Percentiles rank a stretch among this genome's conserved stretches.
Conservation (phyloP, 768 basidiomycete species). For the Clathrus columnatus region DNA sequence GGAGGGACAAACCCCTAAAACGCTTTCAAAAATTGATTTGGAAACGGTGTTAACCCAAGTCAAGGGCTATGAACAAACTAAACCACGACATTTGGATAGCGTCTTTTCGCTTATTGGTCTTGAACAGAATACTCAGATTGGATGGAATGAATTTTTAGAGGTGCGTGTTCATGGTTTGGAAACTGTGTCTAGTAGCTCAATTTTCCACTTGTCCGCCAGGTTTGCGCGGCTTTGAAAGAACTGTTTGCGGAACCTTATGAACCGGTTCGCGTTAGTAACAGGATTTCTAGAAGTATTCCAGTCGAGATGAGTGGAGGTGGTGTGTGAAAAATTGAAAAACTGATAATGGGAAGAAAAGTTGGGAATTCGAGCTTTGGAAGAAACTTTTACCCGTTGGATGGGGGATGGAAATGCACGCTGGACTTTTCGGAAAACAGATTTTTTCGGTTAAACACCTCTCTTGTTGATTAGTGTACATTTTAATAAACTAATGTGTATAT, state of each 20-base stretch:
- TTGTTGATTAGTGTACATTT: no score
- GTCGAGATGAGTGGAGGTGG: slow-evolving; percentile 50
- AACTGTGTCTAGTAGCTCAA: slow-evolving; percentile 1
- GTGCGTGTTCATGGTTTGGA: slow-evolving; percentile 32
- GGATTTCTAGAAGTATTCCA: slow-evolving; percentile 37
- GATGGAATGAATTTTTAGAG: slow-evolving; percentile 85
- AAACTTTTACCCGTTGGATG: no score
- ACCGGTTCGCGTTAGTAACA: slow-evolving; percentile 23
- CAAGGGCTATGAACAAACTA: slow-evolving; percentile 50
- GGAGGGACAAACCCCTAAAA: slow-evolving; percentile 13
- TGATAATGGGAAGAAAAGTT: no score
- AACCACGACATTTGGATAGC: slow-evolving; percentile 58
- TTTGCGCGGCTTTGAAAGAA: slow-evolving; percentile 68
- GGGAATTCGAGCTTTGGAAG: no score
- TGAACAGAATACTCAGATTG: slow-evolving; percentile 41
- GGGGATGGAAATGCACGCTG: no score
- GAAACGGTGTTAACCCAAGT: slow-evolving; percentile 22
- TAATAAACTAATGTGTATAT: no score
- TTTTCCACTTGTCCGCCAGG: slow-evolving; percentile 29
- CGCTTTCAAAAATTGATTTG: slow-evolving; percentile 27
- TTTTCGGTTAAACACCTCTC: no score
- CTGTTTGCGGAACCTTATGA: slow-evolving; percentile 38
- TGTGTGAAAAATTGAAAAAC: no score
- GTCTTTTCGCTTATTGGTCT: slow-evolving; percentile 74
- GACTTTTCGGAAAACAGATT: no score